Percentiles rank a stretch among this genome's conserved stretches.
Evolutionary conservation across 1,139 yeast genomes (phyloP).

Genomic region (Blastobotrys malaysiensis): DNA sequence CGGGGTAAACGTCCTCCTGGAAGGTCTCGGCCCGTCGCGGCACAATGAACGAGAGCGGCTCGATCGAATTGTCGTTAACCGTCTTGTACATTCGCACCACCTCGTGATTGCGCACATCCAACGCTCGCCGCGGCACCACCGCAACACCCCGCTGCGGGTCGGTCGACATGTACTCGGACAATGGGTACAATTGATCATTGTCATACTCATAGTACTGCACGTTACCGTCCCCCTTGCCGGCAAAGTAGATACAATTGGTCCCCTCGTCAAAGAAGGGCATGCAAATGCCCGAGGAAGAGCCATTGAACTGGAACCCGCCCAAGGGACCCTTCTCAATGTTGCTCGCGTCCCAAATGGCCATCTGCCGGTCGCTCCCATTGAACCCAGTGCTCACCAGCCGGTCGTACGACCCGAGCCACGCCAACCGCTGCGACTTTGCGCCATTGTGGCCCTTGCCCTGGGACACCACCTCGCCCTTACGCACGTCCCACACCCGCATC

Average conservation of each 20-base stretch:
- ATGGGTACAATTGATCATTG: conserved; percentile 70
- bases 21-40: conserved; percentile 92
- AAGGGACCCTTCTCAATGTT: conserved; percentile 75
- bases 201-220: conserved; percentile 82
- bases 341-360: conserved; percentile 85
- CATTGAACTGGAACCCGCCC: conserved; percentile 80
- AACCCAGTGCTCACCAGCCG: conserved; percentile 94
- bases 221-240: conserved; percentile 98
- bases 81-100: conserved; percentile 76
- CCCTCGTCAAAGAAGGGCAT: conserved; percentile 86
- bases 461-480: conserved; percentile 62
- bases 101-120: conserved; percentile 78
- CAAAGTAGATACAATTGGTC: conserved; percentile 74
- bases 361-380: conserved; percentile 89
- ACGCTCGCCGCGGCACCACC: conserved; percentile 74
- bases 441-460: conserved; percentile 93
- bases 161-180: conserved; percentile 80
- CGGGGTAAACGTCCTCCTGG: conserved; percentile 90
- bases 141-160: conserved; percentile 98
- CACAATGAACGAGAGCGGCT: conserved; percentile 85
- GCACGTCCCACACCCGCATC: conserved; percentile 85
- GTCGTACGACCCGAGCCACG: conserved; percentile 84
- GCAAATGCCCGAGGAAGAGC: conserved; percentile 86
- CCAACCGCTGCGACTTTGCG: conserved; percentile 81
- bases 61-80: conserved; percentile 73